A percentile compares a stretch with the other conserved stretches of the same genome.
Evolutionary conservation across 768 basidiomycete species (phyloP).

Genomic region (Paxillus involutus): DNA sequence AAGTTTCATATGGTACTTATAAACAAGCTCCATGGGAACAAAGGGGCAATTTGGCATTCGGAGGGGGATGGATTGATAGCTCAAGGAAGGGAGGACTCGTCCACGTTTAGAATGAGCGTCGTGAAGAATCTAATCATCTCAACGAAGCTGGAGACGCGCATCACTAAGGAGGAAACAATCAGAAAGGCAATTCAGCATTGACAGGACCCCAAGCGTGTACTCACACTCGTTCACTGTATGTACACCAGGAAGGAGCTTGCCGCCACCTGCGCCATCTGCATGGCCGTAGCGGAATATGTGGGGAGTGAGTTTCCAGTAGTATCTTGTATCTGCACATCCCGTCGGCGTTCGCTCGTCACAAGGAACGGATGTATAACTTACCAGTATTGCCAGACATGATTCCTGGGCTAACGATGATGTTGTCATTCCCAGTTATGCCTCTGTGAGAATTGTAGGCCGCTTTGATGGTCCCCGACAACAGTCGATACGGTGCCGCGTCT

Average conservation of each 20-base stretch:
- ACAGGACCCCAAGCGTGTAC: slow-evolving; percentile 12
- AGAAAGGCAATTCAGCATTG: background rate
- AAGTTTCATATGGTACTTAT: too few species aligned
- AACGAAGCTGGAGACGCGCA: slow-evolving; percentile 50
- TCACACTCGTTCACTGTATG: slow-evolving; percentile 76
- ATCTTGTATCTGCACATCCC: slow-evolving; percentile 37
- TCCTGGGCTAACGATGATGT: slow-evolving; percentile 46
- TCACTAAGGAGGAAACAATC: slow-evolving; percentile 33
- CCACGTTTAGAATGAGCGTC: slow-evolving; percentile 64
- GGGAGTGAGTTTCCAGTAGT: slow-evolving; percentile 42
- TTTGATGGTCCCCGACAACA: slow-evolving; percentile 67
- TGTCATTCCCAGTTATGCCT: slow-evolving; percentile 30
- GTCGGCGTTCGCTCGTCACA: background rate
- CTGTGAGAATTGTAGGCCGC: slow-evolving; percentile 56
- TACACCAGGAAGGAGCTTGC: slow-evolving; percentile 38
- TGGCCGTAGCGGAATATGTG: slow-evolving; percentile 73
- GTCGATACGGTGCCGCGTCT: slow-evolving; percentile 38
- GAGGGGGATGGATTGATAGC: background rate
- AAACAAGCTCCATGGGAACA: too few species aligned
- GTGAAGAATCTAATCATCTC: slow-evolving; percentile 69
- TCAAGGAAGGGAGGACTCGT: slow-evolving; percentile 43
- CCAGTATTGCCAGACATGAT: slow-evolving; percentile 61
- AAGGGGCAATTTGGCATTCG: too few species aligned
- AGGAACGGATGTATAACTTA: slow-evolving; percentile 2
- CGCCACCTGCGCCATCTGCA: slow-evolving; percentile 30